Evolutionary conservation across 1,284 basidiomycete species (phyloP), one percentile per base, ranked within the genome.

Genomic region (Ceratobasidium sp.): DNA sequence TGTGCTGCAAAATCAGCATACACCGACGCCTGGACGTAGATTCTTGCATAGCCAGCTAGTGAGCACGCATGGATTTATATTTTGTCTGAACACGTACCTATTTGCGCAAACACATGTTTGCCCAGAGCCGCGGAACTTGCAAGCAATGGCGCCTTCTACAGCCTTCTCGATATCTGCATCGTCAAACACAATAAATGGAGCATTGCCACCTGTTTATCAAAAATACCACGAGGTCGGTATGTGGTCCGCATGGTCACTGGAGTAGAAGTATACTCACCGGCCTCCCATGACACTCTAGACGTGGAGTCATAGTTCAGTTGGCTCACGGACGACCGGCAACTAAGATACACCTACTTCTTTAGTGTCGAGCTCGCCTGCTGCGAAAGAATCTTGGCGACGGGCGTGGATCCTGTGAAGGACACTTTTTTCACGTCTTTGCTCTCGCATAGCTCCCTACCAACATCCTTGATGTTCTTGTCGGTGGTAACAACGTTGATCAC

Each of bases 401-500:
- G 86, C 0, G 97, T 99, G 23, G 93, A 95, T 3, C 95, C 96
- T 1, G 98, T 99, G 84, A 99, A 99, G 7, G 94, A 93, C 45
- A 99, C 89, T 85, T 99, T 99, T 82, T 89, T 92, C 74, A 97
- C 90, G 47, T 83, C 85, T 78, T 89, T 89, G 83, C 86, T 93
- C 82, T 93, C 90, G 82, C 93, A 94, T 51, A 87, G 80, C 82
- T 86, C 86, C 78, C 91, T 92, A 39, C 94, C 96, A 26, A 97
- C 94, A 35, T 91, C 93, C 33, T 82, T 82, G 60, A 96, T 90
- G 81, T 97, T 91, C 81, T 92, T 93, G 67, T 91, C 88, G 1
- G 95, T 95, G 13, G 96, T 95, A 58, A 99, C 90, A 75, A 98
- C 89, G 84, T 99, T 99, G 84, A 99, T 91, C 58, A 99, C 97